phyloP scores from a whole-genome alignment of 192 early-diverging fungal genomes.

The Thoreauomyces humboldtii region DNA sequence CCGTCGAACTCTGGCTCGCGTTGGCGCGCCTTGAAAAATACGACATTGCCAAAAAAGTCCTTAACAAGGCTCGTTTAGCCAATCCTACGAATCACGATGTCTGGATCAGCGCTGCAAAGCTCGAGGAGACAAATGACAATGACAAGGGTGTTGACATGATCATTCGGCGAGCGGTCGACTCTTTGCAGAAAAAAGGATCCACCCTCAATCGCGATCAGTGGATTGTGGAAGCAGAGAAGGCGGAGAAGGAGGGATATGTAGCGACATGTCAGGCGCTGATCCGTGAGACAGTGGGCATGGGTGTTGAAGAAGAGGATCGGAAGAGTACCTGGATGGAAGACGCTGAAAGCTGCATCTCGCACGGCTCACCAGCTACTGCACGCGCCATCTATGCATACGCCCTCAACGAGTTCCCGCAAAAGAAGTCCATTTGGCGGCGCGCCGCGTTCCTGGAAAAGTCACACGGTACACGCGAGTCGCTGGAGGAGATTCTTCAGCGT shows the following conservation, averaged over 20 bases:
- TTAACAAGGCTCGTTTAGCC: slow-evolving; percentile 82
- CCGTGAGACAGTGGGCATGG: slow-evolving; percentile 70
- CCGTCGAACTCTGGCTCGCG: slow-evolving; percentile 94
- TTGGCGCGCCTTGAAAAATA: slow-evolving; percentile 89
- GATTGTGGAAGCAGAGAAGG: slow-evolving; percentile 81
- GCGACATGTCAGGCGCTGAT: slow-evolving; percentile 84
- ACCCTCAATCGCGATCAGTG: slow-evolving; percentile 81
- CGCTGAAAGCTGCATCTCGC: slow-evolving; percentile 69
- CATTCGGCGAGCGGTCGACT: slow-evolving; percentile 67
- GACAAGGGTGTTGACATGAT: slow-evolving; percentile 63
- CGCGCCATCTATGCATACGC: slow-evolving; percentile 86
- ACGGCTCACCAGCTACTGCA: slow-evolving; percentile 70
- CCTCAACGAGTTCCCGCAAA: slow-evolving; percentile 69
- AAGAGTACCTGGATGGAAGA: slow-evolving; percentile 87
- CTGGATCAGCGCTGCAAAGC: slow-evolving; percentile 90
- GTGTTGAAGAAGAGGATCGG: slow-evolving; percentile 75
- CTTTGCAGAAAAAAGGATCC: slow-evolving; percentile 62
- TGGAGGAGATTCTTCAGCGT: slow-evolving; percentile 77
- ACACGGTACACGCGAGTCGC: slow-evolving; percentile 70
- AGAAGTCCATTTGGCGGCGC: slow-evolving; percentile 79
- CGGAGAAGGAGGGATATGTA: slow-evolving; percentile 76
- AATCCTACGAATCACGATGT: slow-evolving; percentile 91
- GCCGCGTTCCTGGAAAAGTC: slow-evolving; percentile 86
- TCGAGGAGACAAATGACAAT: slow-evolving; percentile 83
- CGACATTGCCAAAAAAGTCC: slow-evolving; percentile 80